Evolutionary conservation across 805 yeast genomes (phyloP), one percentile per base, ranked within the genome.

Genomic region (Ogataea zsoltii): DNA sequence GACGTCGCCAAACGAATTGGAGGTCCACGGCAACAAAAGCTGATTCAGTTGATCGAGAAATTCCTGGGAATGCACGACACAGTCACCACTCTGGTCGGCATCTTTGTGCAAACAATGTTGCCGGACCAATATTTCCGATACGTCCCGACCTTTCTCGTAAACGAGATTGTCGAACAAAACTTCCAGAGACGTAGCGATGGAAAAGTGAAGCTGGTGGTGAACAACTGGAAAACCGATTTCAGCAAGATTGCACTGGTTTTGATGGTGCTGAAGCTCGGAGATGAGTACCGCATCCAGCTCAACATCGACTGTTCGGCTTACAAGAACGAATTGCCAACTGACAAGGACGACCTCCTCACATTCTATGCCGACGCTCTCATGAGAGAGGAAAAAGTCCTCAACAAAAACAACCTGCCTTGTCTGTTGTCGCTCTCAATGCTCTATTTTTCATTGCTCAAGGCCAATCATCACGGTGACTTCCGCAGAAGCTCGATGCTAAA

Each of bases 231-330:
- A 14, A 32, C 48, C 25, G 65, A 60, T 30, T 52, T 46, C 26
- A 45, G 52, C 16, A 55, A 54, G 21, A 55, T 61, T 14, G 53
- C 63, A 3, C 35, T 56, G 15, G 41, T 60, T 12, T 35, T 62
- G 28, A 18, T 49, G 23, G 40, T 55, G 3, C 14, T 56, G 30
- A 52, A 51, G 32, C 4, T 42, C 9, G 21, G 41, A 7, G 21
- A 35, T 10, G 44, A 37, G 30, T 44, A 38, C 29, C n/a, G 35
- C 9, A 16, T 30, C n/a, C 38, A 38, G 25, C 12, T 17, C 5
- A 15, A 14, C 9, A 11, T 3, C n/a, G 25, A 12, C 1, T 5
- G 25, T 9, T 9, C 2, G 2, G 14, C 10, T 7, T 19, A 11
- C 26, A 12, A 3, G 4, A 26, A 34, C 10, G 14, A n/a, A 2